Evolutionary conservation across 495 filamentous ascomycete species (phyloP), one percentile per base, ranked within the genome.

Genomic region (Penicillium turbatum): DNA sequence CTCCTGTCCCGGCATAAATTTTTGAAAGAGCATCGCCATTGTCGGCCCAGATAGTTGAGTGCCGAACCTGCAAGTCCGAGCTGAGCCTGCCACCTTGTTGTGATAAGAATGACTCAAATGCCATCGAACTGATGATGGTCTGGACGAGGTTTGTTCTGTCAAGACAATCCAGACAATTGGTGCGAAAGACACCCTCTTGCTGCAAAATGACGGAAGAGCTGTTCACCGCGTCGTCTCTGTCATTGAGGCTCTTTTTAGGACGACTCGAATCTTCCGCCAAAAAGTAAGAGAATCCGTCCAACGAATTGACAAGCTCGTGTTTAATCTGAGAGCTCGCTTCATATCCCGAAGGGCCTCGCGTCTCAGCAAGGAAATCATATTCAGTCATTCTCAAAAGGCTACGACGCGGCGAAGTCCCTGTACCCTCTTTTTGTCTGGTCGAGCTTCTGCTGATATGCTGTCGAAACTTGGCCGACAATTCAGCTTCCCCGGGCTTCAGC

Each of bases 121-220:
- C 89, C 89, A 97, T 89, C 54, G 86, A 85, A 42, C 89, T 95
- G 60, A 98, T 85, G 53, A 96, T 90, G 0, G 90, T 96, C 68
- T 98, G 93, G 16, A 98, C 88, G 24, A 97, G 79, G 68, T 98
- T 98, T 10, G 93, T 98, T 44, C 93, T 82, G 67, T 98, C 93
- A 21, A 98, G 78, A 66, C 93, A 98, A 66, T 98, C 93, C 21
- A 98, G 75, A 64, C 93, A 98, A 59, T 98, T 98, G 0, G 91
- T 96, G 44, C 93, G 82, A 63, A 98, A 98, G 13, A 97, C 80
- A 10, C 93, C 93, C 59, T 95, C 88, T 67, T 98, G 93, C 61
- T 95, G 90, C 15, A 96, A 71, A 21, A 95, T 79, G 13, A 90
- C 84, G 10, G 84, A 78, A 31, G 83, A 82, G 51, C 79, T 75